Conservation (phyloP, 805 yeast species). For the Myxozyma kluyveri region DNA sequence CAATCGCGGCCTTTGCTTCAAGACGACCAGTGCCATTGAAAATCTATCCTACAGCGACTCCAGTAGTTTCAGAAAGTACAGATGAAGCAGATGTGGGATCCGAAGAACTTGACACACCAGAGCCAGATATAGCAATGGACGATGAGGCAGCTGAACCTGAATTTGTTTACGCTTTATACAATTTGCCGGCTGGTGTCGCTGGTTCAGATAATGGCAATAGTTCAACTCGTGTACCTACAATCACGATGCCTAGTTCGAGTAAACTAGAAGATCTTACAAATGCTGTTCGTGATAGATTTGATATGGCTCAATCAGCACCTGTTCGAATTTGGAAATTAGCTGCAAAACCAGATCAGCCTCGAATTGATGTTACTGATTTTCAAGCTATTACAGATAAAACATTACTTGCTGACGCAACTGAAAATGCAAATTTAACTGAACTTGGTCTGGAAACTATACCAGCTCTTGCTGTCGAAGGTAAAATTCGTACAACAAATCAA, state of each 20-base stretch:
- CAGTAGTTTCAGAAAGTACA: background rate
- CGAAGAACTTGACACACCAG: background rate
- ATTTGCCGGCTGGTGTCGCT: slow-evolving; percentile 6
- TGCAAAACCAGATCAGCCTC: background rate
- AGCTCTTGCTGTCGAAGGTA: slow-evolving; percentile 20
- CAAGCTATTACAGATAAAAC: slow-evolving; percentile 9
- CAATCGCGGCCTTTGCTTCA: slow-evolving; percentile 2
- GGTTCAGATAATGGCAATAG: too few relatives aligned
- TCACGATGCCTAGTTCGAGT: slow-evolving; percentile 20
- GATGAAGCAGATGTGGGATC: background rate
- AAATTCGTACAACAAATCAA: slow-evolving; percentile 3
- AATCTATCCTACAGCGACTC: background rate
- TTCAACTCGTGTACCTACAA: background rate
- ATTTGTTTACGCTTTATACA: slow-evolving; percentile 9
- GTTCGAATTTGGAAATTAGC: slow-evolving; percentile 21
- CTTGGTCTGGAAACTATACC: slow-evolving; percentile 12
- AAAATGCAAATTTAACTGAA: slow-evolving; percentile 5
- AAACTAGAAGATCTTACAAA: slow-evolving; percentile 7
- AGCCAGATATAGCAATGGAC: background rate
- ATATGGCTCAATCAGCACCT: slow-evolving; percentile 5
- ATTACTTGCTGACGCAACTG: slow-evolving; percentile 3
- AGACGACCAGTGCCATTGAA: background rate
- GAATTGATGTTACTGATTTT: slow-evolving; percentile 9
- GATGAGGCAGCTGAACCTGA: slow-evolving; percentile 19
- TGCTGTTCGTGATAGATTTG: slow-evolving; percentile 15